Conservation (phyloP, 2,329 filamentous ascomycete species). For the Chalaropsis ovoidea region DNA sequence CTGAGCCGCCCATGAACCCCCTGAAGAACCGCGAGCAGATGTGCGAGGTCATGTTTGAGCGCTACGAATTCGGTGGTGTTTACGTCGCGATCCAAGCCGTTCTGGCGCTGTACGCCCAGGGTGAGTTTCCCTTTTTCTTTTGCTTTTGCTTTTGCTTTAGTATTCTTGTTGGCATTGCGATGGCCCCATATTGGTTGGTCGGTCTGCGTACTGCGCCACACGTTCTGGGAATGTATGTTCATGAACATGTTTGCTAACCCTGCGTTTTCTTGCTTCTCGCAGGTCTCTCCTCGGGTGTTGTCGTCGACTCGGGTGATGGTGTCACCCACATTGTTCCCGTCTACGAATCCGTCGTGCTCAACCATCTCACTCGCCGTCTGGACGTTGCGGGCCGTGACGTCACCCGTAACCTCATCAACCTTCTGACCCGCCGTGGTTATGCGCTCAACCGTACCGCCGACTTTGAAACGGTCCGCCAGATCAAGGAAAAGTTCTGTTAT, state of each 20-base stretch:
- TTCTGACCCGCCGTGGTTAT: conserved; percentile 87
- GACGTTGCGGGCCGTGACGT: conserved; percentile 96
- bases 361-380: conserved; percentile 85
- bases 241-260: not conserved
- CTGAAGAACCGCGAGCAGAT: conserved; percentile 95
- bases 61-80: conserved; percentile 89
- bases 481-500: conserved; percentile 99
- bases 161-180: not conserved
- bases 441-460: conserved; percentile 96
- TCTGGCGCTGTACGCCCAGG: conserved; percentile 89
- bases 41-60: conserved; percentile 98
- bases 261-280: not conserved
- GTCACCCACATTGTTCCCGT: conserved; percentile 98
- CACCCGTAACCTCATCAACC: conserved; percentile 93
- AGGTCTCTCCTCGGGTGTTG: conserved; percentile 87
- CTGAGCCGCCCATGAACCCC: conserved; percentile 96
- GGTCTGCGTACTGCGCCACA: not conserved
- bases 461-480: conserved; percentile 96
- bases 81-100: conserved; percentile 98
- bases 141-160: not conserved
- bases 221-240: not conserved
- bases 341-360: conserved; percentile 95
- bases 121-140: conserved; percentile 38
- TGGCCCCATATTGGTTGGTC: not conserved
- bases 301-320: conserved; percentile 95